Conservation (phyloP, 2,329 filamentous ascomycete species). For the Ilyonectria destructans region DNA sequence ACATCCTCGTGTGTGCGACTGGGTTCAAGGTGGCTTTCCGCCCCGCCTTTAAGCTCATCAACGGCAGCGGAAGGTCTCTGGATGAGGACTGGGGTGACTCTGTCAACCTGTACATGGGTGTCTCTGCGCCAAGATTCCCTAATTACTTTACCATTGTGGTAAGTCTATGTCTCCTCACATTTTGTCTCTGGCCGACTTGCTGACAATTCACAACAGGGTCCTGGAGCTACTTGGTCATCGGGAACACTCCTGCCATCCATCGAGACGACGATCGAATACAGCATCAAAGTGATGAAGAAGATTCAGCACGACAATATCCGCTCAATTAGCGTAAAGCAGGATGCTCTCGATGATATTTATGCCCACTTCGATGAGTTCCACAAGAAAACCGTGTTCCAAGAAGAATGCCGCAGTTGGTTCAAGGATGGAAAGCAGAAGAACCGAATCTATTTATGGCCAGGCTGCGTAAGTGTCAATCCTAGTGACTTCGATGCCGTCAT, state of each 20-base stretch:
- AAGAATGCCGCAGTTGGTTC: conserved; percentile 55
- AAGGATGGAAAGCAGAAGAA: conserved; percentile 54
- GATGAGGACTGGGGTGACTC: conserved; percentile 61
- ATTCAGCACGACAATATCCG: conserved; percentile 56
- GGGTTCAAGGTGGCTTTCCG: conserved; percentile 59
- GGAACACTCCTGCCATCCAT: conserved; percentile 62
- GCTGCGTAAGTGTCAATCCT: conserved; percentile 48
- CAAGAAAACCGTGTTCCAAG: conserved; percentile 54
- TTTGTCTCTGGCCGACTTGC: neutral
- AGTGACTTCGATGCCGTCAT: neutral
- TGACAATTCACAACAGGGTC: conserved; percentile 42
- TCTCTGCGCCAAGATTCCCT: conserved; percentile 63
- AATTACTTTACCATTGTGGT: conserved; percentile 60
- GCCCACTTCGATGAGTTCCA: conserved; percentile 54
- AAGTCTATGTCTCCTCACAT: neutral
- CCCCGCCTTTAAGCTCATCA: conserved; percentile 61
- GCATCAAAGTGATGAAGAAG: conserved; percentile 58
- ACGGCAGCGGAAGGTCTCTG: conserved; percentile 56
- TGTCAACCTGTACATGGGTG: conserved; percentile 62
- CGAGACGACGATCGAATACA: conserved; percentile 60
- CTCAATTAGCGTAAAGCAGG: conserved; percentile 54
- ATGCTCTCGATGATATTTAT: conserved; percentile 54
- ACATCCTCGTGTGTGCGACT: conserved; percentile 58
- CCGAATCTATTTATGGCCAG: conserved; percentile 54
- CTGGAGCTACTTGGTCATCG: conserved; percentile 61